A percentile compares a stretch with the other conserved stretches of the same genome.
These are phyloP conservation scores for Ampelomyces quisqualis DNA, from an alignment of 2,329 filamentous ascomycete genomes.

Conservation along the genomic window DNA sequence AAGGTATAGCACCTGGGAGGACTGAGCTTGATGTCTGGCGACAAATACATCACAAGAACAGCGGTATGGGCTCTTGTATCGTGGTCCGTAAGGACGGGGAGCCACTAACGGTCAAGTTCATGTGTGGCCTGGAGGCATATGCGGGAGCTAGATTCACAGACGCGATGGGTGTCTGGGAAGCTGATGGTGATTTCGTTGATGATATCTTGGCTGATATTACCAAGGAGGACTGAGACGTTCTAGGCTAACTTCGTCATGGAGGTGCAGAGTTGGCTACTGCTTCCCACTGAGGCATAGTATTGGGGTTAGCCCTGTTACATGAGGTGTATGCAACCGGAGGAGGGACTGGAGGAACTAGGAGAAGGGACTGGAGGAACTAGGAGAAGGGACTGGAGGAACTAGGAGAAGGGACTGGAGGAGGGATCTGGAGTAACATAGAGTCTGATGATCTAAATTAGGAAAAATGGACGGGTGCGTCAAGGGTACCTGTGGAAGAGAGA, in stretches of 20 bases:
- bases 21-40: background rate
- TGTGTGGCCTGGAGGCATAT: background rate
- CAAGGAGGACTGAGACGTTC: background rate
- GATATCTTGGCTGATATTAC: background rate
- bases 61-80: background rate
- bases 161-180: background rate
- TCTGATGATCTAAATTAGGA: too few species aligned
- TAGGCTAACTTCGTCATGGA: background rate
- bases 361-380: too few species aligned
- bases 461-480: conserved; percentile 50
- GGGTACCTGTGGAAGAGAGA: conserved; percentile 47
- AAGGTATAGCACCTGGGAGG: background rate
- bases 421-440: too few species aligned
- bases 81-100: background rate
- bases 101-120: background rate
- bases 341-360: too few species aligned
- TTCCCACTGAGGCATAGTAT: too few species aligned
- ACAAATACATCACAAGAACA: background rate
- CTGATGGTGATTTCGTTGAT: too few species aligned
- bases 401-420: too few species aligned
- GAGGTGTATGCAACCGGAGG: too few species aligned
- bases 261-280: too few species aligned
- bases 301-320: too few species aligned
- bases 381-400: too few species aligned
- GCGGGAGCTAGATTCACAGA: background rate